Percentiles rank a stretch among this genome's conserved stretches.
phyloP scores from a whole-genome alignment of 2,329 filamentous ascomycete species.

The Apiospora sp. region DNA sequence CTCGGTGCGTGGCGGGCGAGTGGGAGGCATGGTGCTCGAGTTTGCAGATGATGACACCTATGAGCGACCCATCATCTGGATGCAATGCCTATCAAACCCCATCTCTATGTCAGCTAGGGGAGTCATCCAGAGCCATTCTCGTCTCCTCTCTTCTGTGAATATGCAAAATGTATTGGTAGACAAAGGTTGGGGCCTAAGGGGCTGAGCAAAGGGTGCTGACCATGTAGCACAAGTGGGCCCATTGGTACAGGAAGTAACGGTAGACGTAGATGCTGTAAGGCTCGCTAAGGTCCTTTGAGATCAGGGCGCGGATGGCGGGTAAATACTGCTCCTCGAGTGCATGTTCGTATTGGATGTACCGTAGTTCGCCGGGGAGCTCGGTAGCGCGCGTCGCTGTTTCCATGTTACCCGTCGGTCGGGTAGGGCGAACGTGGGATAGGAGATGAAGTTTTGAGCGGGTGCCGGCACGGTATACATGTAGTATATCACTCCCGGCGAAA shows the following conservation, averaged over 20 bases:
- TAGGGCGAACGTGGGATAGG: background rate
- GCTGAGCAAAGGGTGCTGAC: constrained; percentile 53
- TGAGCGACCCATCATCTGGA: constrained; percentile 67
- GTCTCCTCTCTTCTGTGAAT: background rate
- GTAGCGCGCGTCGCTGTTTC: constrained; percentile 27
- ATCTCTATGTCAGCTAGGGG: background rate
- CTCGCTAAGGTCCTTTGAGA: constrained; percentile 95
- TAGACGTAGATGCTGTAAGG: constrained; percentile 99
- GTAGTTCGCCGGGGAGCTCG: constrained; percentile 55
- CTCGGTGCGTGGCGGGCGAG: constrained; percentile 75
- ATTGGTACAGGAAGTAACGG: constrained; percentile 96
- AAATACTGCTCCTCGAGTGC: constrained; percentile 71
- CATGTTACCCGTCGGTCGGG: constrained; percentile 11
- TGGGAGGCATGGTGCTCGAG: constrained; percentile 89
- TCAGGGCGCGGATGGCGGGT: constrained; percentile 87
- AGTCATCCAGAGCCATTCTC: background rate
- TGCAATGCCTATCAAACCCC: constrained; percentile 61
- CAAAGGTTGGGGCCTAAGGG: background rate
- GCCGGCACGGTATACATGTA: constrained; percentile 4
- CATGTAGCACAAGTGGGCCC: constrained; percentile 97
- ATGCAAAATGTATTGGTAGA: background rate
- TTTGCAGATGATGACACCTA: constrained; percentile 95
- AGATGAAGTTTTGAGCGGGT: background rate
- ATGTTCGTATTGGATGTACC: constrained; percentile 70
- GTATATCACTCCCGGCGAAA: background rate